Conservation (phyloP, 2,329 filamentous ascomycete species). For the Pleoardoris graminearum region DNA sequence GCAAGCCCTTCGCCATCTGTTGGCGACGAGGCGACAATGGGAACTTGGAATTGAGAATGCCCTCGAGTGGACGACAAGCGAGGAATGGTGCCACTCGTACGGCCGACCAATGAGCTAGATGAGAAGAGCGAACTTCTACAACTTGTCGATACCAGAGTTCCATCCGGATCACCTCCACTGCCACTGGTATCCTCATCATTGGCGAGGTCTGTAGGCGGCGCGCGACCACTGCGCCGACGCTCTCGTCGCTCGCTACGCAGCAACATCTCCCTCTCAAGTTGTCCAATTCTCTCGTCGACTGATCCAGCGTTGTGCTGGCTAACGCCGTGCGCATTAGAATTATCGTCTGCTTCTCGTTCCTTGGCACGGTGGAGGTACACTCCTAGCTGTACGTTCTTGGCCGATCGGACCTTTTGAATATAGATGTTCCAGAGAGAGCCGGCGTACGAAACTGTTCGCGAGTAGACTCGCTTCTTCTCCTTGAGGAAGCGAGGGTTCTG, state of each 20-base stretch:
- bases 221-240: conserved; percentile 32
- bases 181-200: conserved; percentile 50
- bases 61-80: conserved; percentile 18
- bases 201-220: conserved; percentile 25
- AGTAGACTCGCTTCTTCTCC: conserved; percentile 63
- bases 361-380: conserved; percentile 64
- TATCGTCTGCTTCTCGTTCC: conserved; percentile 56
- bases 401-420: conserved; percentile 61
- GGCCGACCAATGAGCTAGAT: conserved; percentile 20
- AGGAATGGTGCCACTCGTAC: conserved; percentile 21
- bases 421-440: conserved; percentile 66
- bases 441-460: conserved; percentile 62
- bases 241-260: conserved; percentile 46
- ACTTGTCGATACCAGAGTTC: conserved; percentile 35
- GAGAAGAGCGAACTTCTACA: conserved; percentile 30
- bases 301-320: conserved; percentile 47
- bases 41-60: conserved; percentile 19
- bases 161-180: conserved; percentile 52
- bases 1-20: conserved; percentile 15
- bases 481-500: conserved; percentile 60
- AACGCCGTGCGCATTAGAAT: conserved; percentile 43
- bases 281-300: conserved; percentile 59
- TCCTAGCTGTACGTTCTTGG: conserved; percentile 60
- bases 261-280: conserved; percentile 58
- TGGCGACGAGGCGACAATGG: conserved; percentile 19